These are phyloP conservation scores for Ottelia alismoides DNA, from an alignment of 106 monocot species.

Conservation along the genomic window DNA sequence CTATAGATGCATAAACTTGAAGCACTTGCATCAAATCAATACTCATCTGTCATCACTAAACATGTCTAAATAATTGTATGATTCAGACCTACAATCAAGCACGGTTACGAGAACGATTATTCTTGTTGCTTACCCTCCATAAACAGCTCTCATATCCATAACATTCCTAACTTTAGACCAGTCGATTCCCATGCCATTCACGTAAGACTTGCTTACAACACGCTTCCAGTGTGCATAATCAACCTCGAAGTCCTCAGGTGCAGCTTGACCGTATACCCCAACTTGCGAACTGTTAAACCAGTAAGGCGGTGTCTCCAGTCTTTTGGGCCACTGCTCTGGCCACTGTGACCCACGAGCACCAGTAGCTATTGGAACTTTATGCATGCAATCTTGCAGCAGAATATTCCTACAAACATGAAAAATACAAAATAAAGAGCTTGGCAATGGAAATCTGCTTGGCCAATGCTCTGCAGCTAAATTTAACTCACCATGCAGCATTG, in stretches of 20 bases:
- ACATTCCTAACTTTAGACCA: conserved; percentile 85
- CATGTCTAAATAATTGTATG: too few species aligned
- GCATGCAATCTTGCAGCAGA: conserved; percentile 67
- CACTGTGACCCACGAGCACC: conserved; percentile 55
- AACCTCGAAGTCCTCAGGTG: conserved; percentile 54
- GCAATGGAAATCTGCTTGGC: too few species aligned
- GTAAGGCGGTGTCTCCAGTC: conserved; percentile 51
- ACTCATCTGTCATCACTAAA: too few species aligned
- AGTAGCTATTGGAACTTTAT: conserved; percentile 38
- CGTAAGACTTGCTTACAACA: conserved; percentile 67
- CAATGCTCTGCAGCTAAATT: too few species aligned
- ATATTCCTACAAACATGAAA: conserved; percentile 43
- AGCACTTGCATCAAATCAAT: too few species aligned
- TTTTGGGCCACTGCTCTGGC: conserved; percentile 74
- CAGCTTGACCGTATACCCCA: conserved; percentile 83
- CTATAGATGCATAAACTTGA: too few species aligned
- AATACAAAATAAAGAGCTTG: background rate
- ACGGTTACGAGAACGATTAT: too few species aligned
- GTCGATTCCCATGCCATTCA: conserved; percentile 76
- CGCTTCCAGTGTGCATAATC: conserved; percentile 79
- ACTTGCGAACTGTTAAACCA: conserved; percentile 65
- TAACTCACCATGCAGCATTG: conserved; percentile 83
- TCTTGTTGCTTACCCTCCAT: conserved; percentile 69
- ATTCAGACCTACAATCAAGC: too few species aligned
- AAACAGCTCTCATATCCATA: conserved; percentile 97